Base-by-base conservation (phyloP, 2,329 filamentous ascomycete genomes). In the Canariomyces notabilis region DNA sequence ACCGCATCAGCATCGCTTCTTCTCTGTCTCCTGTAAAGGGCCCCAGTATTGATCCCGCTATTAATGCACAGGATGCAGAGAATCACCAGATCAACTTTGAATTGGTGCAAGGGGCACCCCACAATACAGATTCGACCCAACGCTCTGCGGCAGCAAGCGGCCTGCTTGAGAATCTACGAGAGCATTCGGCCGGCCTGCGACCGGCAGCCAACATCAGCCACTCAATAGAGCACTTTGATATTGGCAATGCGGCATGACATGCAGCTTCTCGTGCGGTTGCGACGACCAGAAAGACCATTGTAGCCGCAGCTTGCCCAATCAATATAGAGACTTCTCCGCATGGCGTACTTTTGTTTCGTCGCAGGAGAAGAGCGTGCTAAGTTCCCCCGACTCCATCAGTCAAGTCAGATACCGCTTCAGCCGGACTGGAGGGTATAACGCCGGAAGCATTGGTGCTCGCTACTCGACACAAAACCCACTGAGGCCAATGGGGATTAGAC, bases 211-310 rank as follows among this genome's bases (percentile, higher is more conserved):
- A 40, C 22, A 21, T 22, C 20, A 46, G 16, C 48, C 39, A 49
- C 45, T 49, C 16, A 42, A 52, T 46, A 32, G 47, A 33, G 42
- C 31, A 40, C 37, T 43, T 51, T 45, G 50, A 49, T 32, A 53
- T 44, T n/a, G 51, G 52, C 46, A 41, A 54, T 46, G 52, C 49
- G 42, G 52, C 49, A 56, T 53, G 50, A 55, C 47, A 56, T 56
- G 56, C 54, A 56, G 52, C 53, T 51, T 37, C 32, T 58, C 42
- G 51, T 53, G 54, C 53, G 54, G 49, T 53, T 52, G 54, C 53
- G 51, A 55, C 44, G 41, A 35, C 52, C 19, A 33, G 48, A 44
- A 43, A 38, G 48, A 16, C 31, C 35, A 31, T 44, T 39, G 35
- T 38, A 34, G 44, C 22, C 21, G 26, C 23, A 39, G 37, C 20